phyloP scores from a whole-genome alignment of 768 basidiomycete species.

The Rhodotorula babjevae region DNA sequence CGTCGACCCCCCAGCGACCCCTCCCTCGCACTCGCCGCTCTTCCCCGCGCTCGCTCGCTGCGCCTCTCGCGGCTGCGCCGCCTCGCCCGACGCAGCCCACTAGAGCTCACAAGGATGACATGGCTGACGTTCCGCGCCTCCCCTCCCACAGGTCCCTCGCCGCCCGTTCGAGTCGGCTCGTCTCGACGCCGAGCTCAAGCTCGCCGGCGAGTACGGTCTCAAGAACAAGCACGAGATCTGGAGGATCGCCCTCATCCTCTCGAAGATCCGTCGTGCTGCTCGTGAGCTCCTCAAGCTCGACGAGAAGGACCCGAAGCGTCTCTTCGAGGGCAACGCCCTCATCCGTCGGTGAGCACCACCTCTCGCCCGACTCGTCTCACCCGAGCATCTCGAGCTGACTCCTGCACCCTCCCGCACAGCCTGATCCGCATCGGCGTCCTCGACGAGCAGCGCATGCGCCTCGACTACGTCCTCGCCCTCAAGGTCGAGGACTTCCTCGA shows the following conservation, averaged over 20 bases:
- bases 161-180: slow-evolving; percentile 47
- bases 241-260: slow-evolving; percentile 95
- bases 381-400: slow-evolving; percentile 12
- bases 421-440: slow-evolving; percentile 99
- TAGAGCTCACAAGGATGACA: no score
- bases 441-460: slow-evolving; percentile 96
- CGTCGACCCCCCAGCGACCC: no score
- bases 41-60: no score
- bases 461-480: slow-evolving; percentile 99
- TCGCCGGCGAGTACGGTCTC: slow-evolving; percentile 99
- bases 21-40: no score
- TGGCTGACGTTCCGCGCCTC: no score
- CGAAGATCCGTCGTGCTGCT: slow-evolving; percentile 99
- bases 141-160: slow-evolving; percentile 29
- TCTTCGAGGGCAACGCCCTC: slow-evolving; percentile 91
- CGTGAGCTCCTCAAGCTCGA: slow-evolving; percentile 99
- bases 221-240: slow-evolving; percentile 99
- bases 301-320: slow-evolving; percentile 97
- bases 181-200: slow-evolving; percentile 99
- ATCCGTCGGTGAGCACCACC: slow-evolving; percentile 53
- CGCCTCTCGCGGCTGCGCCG: no score
- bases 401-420: slow-evolving; percentile 49
- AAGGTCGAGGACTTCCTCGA: slow-evolving; percentile 99
- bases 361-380: neutral
- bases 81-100: no score